phyloP scores from a whole-genome alignment of 495 filamentous ascomycete genomes.

The Durotheca rogersii region DNA sequence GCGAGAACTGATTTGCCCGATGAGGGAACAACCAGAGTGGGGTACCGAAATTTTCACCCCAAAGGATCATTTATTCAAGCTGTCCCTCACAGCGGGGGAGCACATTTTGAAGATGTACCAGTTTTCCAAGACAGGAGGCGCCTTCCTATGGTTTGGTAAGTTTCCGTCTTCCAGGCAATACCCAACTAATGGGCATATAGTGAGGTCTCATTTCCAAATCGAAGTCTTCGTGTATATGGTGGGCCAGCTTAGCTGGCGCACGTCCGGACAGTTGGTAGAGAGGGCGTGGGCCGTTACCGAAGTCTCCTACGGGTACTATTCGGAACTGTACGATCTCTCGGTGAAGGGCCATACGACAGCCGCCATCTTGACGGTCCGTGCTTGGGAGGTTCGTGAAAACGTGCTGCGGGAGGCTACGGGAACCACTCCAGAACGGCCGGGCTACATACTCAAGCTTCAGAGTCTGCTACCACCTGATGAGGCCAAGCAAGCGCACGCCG shows the following conservation, averaged over 20 bases:
- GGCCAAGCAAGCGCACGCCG: slow-evolving; percentile 12
- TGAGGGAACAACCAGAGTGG: slow-evolving; percentile 46
- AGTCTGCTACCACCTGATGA: slow-evolving; percentile 31
- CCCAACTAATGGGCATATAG: slow-evolving; percentile 24
- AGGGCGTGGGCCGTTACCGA: slow-evolving; percentile 52
- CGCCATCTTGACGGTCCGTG: slow-evolving; percentile 48
- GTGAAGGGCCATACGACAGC: slow-evolving; percentile 43
- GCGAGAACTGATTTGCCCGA: slow-evolving; percentile 45
- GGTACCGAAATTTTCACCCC: slow-evolving; percentile 37
- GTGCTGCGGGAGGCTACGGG: slow-evolving; percentile 24
- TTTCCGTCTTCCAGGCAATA: not conserved
- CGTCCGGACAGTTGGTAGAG: slow-evolving; percentile 51
- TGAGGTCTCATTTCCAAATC: slow-evolving; percentile 50
- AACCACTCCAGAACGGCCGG: slow-evolving; percentile 33
- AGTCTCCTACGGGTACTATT: slow-evolving; percentile 44
- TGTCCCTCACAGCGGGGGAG: slow-evolving; percentile 46
- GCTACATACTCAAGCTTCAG: slow-evolving; percentile 40
- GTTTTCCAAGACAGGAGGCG: slow-evolving; percentile 39
- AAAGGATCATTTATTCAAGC: slow-evolving; percentile 51
- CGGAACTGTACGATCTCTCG: slow-evolving; percentile 47
- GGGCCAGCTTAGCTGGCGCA: slow-evolving; percentile 52
- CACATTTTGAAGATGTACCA: slow-evolving; percentile 45
- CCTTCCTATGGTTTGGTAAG: slow-evolving; percentile 53
- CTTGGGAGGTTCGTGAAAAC: slow-evolving; percentile 48
- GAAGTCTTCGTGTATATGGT: slow-evolving; percentile 56